Evolutionary conservation across 2,329 filamentous ascomycete species (phyloP).

Genomic region (Fusarium sp.): DNA sequence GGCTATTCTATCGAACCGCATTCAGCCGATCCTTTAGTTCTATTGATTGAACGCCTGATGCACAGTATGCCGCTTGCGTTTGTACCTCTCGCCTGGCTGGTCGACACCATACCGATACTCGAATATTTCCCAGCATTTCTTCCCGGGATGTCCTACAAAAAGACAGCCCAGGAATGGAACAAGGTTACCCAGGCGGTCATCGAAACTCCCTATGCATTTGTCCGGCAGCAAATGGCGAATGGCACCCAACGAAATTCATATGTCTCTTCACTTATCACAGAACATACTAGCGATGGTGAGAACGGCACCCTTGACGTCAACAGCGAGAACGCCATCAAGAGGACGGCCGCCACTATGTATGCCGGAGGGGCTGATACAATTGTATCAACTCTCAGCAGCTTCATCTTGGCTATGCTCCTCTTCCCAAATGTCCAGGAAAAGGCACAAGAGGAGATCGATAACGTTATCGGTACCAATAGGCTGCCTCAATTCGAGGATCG

Average conservation of each 20-base stretch:
- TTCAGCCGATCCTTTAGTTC: slow-evolving; percentile 50
- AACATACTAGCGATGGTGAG: slow-evolving; percentile 17
- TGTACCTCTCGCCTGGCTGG: slow-evolving; percentile 52
- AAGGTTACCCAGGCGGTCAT: slow-evolving; percentile 30
- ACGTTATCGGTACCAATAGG: slow-evolving; percentile 38
- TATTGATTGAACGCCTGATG: slow-evolving; percentile 50
- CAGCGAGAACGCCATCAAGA: slow-evolving; percentile 34
- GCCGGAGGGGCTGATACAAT: slow-evolving; percentile 31
- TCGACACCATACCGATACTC: slow-evolving; percentile 52
- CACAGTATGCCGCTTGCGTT: slow-evolving; percentile 47
- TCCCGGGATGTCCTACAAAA: slow-evolving; percentile 52
- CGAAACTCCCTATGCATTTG: slow-evolving; percentile 52
- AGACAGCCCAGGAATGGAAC: slow-evolving; percentile 48
- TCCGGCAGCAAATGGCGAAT: slow-evolving; percentile 45
- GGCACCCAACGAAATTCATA: slow-evolving; percentile 44
- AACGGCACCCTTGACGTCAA: neutral
- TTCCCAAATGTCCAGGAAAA: slow-evolving; percentile 25
- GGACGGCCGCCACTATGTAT: slow-evolving; percentile 48
- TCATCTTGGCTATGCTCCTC: slow-evolving; percentile 18
- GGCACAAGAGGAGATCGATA: slow-evolving; percentile 33
- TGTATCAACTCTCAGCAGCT: neutral
- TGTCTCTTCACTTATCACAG: slow-evolving; percentile 46
- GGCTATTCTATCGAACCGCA: slow-evolving; percentile 53
- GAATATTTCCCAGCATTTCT: slow-evolving; percentile 50
- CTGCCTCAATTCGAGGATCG: neutral